phyloP scores from a whole-genome alignment of 345 rosid genomes.

The Corchorus capsularis region DNA sequence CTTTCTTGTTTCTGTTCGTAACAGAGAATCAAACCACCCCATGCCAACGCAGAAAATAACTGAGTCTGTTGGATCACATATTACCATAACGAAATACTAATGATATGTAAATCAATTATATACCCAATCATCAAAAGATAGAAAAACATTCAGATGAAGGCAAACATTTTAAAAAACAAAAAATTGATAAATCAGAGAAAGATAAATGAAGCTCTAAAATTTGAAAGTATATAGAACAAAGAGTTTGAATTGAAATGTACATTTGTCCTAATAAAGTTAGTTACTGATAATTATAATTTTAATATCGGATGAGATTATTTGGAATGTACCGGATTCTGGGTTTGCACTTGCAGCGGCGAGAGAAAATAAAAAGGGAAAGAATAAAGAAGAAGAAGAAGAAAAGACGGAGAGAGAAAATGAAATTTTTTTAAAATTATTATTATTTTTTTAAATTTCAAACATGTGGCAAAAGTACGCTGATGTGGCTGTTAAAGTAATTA shows the following conservation, averaged over 20 bases:
- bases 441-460: too few relatives aligned
- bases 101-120: too few relatives aligned
- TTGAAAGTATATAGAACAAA: too few relatives aligned
- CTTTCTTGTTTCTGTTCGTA: conserved; percentile 48
- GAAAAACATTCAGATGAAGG: conserved; percentile 6
- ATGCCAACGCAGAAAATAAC: conserved; percentile 25
- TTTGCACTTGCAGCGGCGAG: too few relatives aligned
- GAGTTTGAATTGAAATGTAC: conserved; percentile 5
- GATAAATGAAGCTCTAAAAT: neutral
- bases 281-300: neutral
- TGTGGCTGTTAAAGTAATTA: too few relatives aligned
- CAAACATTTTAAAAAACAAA: neutral
- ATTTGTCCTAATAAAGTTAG: conserved; percentile 8
- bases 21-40: conserved; percentile 50
- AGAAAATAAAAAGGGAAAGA: too few relatives aligned
- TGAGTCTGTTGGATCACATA: conserved; percentile 15
- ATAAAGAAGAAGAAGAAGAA: too few relatives aligned
- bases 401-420: too few relatives aligned
- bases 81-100: conserved; percentile 8
- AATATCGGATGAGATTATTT: neutral
- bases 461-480: too few relatives aligned
- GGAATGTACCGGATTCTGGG: too few relatives aligned
- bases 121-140: neutral
- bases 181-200: conserved; percentile 2
- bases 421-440: too few relatives aligned